Conservation (phyloP, 2,329 filamentous ascomycete species). For the Hymenoscyphus salicellus region DNA sequence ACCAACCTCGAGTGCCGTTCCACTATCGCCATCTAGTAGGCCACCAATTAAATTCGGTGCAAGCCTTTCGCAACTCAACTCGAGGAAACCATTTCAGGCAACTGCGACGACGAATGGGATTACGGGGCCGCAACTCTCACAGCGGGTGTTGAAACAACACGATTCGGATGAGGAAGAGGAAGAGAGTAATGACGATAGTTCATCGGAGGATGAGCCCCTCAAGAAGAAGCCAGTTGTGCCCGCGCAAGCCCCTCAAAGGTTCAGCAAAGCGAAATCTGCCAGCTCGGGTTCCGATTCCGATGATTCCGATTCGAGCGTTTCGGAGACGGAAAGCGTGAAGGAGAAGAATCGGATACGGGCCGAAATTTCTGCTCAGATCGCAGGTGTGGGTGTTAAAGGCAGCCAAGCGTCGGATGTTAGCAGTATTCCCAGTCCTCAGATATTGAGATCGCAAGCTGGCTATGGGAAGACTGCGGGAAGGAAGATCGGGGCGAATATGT, state of each 20-base stretch:
- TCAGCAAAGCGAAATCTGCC: neutral
- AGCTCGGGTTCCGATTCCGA: slow-evolving; percentile 13
- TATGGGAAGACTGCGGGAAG: neutral
- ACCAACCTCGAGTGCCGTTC: slow-evolving; percentile 17
- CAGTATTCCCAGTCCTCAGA: neutral
- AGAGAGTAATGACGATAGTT: slow-evolving; percentile 10
- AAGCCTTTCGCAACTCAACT: slow-evolving; percentile 16
- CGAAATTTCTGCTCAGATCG: slow-evolving; percentile 11
- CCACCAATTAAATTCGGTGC: slow-evolving; percentile 17
- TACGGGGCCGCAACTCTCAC: neutral
- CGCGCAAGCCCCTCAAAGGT: neutral
- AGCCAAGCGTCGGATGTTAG: slow-evolving; percentile 7
- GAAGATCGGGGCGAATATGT: neutral
- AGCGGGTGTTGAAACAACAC: slow-evolving; percentile 1
- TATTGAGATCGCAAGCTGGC: neutral
- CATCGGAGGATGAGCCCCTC: slow-evolving; percentile 7
- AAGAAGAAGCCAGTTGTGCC: slow-evolving; percentile 2
- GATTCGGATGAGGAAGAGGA: slow-evolving; percentile 12
- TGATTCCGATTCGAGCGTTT: slow-evolving; percentile 7
- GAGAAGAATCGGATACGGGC: neutral
- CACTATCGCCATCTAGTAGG: neutral
- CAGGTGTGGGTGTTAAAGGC: neutral
- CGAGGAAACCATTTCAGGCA: slow-evolving; percentile 15
- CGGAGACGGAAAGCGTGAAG: neutral
- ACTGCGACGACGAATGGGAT: slow-evolving; percentile 9